Conservation (phyloP, 371 early-diverging fungal genomes). For the Rhizopus arrhizus region DNA sequence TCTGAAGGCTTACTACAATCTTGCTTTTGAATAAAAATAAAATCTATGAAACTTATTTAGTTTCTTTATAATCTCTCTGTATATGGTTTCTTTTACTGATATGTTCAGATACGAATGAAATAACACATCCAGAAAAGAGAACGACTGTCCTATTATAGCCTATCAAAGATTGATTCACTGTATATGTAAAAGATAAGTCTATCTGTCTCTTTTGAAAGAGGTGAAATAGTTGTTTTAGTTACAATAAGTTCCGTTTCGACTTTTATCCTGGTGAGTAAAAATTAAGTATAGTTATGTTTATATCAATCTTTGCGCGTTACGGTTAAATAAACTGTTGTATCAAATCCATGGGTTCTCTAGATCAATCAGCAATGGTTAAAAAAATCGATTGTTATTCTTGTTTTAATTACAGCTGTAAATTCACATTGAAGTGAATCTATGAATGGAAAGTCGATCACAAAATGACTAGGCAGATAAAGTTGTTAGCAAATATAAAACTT, state of each 20-base stretch:
- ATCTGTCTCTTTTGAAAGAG: neutral
- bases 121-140: slow-evolving; percentile 9
- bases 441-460: neutral
- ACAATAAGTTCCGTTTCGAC: slow-evolving; percentile 19
- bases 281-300: neutral
- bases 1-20: neutral
- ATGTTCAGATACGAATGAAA: slow-evolving; percentile 15
- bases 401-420: neutral
- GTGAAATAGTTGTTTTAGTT: neutral
- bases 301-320: neutral
- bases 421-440: neutral
- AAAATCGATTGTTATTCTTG: neutral
- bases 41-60: neutral
- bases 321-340: slow-evolving; percentile 7
- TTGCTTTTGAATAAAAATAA: slow-evolving; percentile 9
- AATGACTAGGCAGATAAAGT: neutral
- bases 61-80: neutral
- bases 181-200: neutral
- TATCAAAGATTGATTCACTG: slow-evolving; percentile 16
- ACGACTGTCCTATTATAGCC: slow-evolving; percentile 12
- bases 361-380: neutral
- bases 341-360: neutral
- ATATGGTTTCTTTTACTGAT: slow-evolving; percentile 10
- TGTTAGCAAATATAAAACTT: too few species aligned
- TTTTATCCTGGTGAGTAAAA: slow-evolving; percentile 1